These are phyloP conservation scores for Trichoderma simmonsii DNA, from an alignment of 2,329 filamentous ascomycete species.

Conservation along the genomic window DNA sequence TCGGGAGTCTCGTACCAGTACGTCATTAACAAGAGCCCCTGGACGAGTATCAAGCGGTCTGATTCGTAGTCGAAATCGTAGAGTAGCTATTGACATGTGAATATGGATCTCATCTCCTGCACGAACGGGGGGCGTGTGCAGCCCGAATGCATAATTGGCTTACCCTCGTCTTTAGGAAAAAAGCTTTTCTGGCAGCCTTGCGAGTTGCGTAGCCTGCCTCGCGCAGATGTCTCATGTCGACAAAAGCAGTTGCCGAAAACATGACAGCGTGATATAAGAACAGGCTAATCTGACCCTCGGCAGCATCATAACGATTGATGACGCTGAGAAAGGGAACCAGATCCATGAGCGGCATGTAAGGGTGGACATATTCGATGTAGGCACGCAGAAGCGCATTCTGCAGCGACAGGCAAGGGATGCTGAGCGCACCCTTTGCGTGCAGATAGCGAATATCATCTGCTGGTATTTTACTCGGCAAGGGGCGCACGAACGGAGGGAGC, in stretches of 20 bases:
- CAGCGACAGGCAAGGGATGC: constrained; percentile 65
- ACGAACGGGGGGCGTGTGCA: neutral
- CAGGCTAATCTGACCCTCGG: constrained; percentile 71
- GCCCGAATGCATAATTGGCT: constrained; percentile 33
- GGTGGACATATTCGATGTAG: constrained; percentile 87
- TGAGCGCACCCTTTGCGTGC: constrained; percentile 77
- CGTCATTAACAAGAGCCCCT: constrained; percentile 86
- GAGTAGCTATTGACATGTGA: constrained; percentile 56
- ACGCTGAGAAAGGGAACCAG: constrained; percentile 57
- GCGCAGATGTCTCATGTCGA: constrained; percentile 73
- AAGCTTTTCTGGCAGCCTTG: constrained; percentile 79
- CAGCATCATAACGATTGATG: constrained; percentile 65
- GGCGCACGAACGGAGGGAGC: constrained; percentile 69
- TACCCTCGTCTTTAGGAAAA: constrained; percentile 85
- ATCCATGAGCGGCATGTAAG: constrained; percentile 88
- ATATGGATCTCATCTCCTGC: constrained; percentile 15
- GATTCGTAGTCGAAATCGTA: constrained; percentile 96
- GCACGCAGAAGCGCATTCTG: constrained; percentile 78
- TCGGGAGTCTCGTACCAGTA: constrained; percentile 98
- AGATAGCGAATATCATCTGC: constrained; percentile 82
- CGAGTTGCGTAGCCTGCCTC: constrained; percentile 74
- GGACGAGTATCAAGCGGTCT: constrained; percentile 83
- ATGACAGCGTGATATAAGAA: constrained; percentile 91
- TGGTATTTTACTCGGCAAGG: constrained; percentile 72
- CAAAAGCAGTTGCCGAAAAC: constrained; percentile 87